phyloP scores from a whole-genome alignment of 768 basidiomycete genomes.

The Lactifluus pinguis region DNA sequence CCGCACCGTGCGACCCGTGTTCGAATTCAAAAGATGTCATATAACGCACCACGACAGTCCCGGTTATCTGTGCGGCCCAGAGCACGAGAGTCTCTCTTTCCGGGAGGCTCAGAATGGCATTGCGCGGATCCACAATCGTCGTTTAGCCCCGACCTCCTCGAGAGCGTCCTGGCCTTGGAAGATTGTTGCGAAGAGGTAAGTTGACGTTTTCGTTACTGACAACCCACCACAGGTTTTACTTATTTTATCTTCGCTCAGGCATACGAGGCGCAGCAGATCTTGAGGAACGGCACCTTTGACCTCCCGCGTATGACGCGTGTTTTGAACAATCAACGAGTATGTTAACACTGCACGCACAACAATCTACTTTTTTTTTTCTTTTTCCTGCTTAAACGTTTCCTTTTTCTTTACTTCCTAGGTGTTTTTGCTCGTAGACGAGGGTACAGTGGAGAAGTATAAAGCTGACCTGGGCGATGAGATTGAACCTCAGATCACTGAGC shows the following conservation, averaged over 20 bases:
- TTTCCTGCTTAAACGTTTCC: not conserved
- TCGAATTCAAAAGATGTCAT: not conserved
- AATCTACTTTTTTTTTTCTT: not conserved
- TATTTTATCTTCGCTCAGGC: constrained; percentile 32
- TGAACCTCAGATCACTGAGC: constrained; percentile 70
- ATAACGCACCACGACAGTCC: constrained; percentile 28
- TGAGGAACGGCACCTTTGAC: constrained; percentile 63
- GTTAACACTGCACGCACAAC: constrained; percentile 3
- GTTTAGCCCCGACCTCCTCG: constrained; percentile 63
- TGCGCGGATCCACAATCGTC: constrained; percentile 52
- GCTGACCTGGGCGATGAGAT: constrained; percentile 69
- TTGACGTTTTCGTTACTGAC: no score
- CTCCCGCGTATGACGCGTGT: constrained; percentile 62
- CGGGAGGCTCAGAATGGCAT: constrained; percentile 56
- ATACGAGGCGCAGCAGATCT: constrained; percentile 56
- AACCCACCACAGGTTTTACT: not conserved
- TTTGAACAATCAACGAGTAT: constrained; percentile 57
- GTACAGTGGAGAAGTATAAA: constrained; percentile 65
- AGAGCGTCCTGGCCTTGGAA: constrained; percentile 71
- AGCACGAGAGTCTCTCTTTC: constrained; percentile 59
- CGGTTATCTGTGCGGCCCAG: constrained; percentile 41
- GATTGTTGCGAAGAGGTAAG: constrained; percentile 73
- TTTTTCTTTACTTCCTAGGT: constrained; percentile 38
- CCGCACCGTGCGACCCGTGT: no score
- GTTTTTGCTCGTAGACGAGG: constrained; percentile 66